Conservation (phyloP, 139 green algal species). For the Chlamydomonas incerta region DNA sequence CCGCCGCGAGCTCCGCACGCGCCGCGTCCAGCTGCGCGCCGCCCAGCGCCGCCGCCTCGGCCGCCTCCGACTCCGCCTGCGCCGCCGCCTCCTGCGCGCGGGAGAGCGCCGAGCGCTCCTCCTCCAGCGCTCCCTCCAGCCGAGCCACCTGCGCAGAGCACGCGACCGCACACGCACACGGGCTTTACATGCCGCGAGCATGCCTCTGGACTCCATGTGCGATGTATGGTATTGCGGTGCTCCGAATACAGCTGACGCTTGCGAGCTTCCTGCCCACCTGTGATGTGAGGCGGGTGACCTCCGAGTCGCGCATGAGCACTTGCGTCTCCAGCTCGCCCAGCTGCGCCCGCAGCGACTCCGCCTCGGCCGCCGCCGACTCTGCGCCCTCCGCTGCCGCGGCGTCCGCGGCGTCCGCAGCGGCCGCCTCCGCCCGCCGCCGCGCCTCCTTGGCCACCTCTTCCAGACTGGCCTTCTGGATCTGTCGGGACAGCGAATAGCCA, state of each 20-base stretch:
- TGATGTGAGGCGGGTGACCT: slow-evolving; percentile 21
- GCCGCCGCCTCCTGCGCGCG: background rate
- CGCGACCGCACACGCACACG: too few species aligned
- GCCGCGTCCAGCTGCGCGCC: slow-evolving; percentile 31
- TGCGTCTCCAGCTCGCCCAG: slow-evolving; percentile 36
- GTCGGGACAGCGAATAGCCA: too few species aligned
- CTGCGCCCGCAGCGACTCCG: background rate
- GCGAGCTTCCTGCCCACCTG: slow-evolving; percentile 3
- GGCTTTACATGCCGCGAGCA: too few species aligned
- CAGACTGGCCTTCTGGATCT: slow-evolving; percentile 30
- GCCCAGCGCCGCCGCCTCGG: background rate
- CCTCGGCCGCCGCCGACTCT: background rate
- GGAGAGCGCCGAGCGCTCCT: background rate
- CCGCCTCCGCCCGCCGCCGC: background rate
- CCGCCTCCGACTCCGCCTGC: too few species aligned
- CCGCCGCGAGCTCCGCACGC: slow-evolving; percentile 17
- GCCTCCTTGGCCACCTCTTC: slow-evolving; percentile 17
- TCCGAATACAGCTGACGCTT: background rate
- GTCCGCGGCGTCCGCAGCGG: background rate
- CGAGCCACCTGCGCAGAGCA: slow-evolving; percentile 26
- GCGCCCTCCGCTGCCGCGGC: background rate
- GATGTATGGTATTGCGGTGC: background rate
- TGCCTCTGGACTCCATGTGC: too few species aligned
- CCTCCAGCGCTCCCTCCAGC: slow-evolving; percentile 20
- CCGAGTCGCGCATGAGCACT: slow-evolving; percentile 35